Evolutionary conservation across 495 filamentous ascomycete species (phyloP).

Genomic region (Penicillium cosmopolitanum): DNA sequence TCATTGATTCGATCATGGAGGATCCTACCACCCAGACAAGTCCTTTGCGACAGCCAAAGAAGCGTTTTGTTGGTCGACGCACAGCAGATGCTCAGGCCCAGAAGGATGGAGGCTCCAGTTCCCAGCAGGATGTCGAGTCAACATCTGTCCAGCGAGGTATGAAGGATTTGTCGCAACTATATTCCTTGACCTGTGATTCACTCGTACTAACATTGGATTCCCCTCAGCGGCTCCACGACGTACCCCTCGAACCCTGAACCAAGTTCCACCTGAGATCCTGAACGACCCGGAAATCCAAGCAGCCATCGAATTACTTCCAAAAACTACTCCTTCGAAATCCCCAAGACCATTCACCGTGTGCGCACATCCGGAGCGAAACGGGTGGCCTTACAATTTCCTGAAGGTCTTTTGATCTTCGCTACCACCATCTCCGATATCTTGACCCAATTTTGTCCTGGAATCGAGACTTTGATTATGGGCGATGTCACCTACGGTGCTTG

Average conservation of each 20-base stretch:
- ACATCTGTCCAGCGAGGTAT: conserved; percentile 54
- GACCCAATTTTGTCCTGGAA: conserved; percentile 88
- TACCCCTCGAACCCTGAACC: conserved; percentile 77
- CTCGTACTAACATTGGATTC: not conserved
- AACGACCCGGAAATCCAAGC: conserved; percentile 86
- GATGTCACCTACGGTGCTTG: conserved; percentile 99
- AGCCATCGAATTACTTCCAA: conserved; percentile 80
- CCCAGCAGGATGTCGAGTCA: conserved; percentile 61
- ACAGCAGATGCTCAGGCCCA: conserved; percentile 58
- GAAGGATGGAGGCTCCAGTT: conserved; percentile 29
- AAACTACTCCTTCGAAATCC: conserved; percentile 98
- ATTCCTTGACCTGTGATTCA: not conserved
- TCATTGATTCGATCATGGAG: conserved; percentile 19
- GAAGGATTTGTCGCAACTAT: not conserved
- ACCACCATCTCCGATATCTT: conserved; percentile 98
- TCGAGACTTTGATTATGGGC: conserved; percentile 95
- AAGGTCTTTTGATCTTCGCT: conserved; percentile 92
- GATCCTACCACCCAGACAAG: conserved; percentile 11
- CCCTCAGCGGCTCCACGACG: conserved; percentile 64
- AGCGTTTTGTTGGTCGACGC: conserved; percentile 77
- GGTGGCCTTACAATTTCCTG: conserved; percentile 93
- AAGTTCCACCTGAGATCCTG: conserved; percentile 85
- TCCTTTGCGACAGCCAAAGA: conserved; percentile 62
- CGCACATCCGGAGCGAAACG: conserved; percentile 74
- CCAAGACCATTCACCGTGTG: conserved; percentile 95